A percentile compares a stretch with the other conserved stretches of the same genome.
phyloP scores from a whole-genome alignment of 176 grass and related monocot genomes.

The Oryza longistaminata region DNA sequence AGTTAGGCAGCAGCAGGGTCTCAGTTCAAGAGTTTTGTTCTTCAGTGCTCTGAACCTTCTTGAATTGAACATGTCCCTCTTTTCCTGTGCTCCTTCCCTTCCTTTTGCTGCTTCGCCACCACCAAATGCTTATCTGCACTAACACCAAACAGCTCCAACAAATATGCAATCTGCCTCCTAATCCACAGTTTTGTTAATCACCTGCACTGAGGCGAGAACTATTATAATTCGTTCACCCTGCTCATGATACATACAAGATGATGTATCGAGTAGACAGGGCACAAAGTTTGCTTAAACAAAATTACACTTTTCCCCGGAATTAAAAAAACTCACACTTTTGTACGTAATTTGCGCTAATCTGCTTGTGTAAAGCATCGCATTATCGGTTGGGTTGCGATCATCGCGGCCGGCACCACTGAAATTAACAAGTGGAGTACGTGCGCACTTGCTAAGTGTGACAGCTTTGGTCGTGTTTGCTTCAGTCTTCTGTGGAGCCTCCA shows the following conservation, averaged over 20 bases:
- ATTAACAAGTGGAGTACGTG: constrained; percentile 45
- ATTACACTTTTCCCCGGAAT: neutral
- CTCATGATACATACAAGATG: neutral
- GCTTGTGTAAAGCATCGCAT: neutral
- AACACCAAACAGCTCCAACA: neutral
- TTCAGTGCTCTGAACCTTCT: neutral
- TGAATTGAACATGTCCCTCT: neutral
- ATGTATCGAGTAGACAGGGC: constrained; percentile 11
- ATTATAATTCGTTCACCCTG: neutral
- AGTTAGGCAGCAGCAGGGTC: neutral
- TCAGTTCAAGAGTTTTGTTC: neutral
- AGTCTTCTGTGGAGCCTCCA: neutral
- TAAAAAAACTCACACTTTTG: neutral
- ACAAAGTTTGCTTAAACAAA: constrained; percentile 26
- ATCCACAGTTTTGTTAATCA: neutral
- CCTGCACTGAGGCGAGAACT: neutral
- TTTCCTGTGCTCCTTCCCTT: neutral
- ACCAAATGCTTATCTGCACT: neutral
- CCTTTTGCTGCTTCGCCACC: neutral
- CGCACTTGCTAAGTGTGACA: constrained; percentile 11
- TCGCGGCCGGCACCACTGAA: constrained; percentile 14
- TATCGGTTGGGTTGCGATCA: constrained; percentile 24
- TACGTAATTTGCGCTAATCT: constrained; percentile 5
- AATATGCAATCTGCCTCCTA: constrained; percentile 16
- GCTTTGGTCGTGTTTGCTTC: neutral